Evolutionary conservation across 1,139 yeast genomes (phyloP).

Genomic region (Geotrichum candidum): DNA sequence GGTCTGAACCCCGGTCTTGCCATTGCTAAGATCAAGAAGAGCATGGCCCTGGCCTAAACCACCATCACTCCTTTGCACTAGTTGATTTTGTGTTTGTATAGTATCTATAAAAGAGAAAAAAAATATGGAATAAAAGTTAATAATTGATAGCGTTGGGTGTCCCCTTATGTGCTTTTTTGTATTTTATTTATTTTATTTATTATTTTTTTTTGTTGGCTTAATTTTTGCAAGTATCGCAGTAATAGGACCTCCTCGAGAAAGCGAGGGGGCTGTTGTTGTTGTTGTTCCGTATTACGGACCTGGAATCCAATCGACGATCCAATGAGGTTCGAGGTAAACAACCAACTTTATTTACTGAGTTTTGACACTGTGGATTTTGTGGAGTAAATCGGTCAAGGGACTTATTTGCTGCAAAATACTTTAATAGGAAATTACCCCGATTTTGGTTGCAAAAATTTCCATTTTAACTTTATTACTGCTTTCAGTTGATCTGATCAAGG

Average conservation of each 20-base stretch:
- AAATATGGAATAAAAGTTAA: not conserved
- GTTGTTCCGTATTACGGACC: not conserved
- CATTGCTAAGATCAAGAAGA: constrained; percentile 94
- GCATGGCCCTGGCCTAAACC: constrained; percentile 67
- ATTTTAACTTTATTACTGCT: too few relatives aligned
- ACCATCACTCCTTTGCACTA: not conserved
- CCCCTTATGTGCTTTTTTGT: not conserved
- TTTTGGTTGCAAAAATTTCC: too few relatives aligned
- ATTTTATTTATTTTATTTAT: too few relatives aligned
- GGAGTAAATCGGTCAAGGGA: not conserved
- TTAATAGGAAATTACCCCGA: not conserved
- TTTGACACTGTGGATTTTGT: not conserved
- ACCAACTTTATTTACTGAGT: not conserved
- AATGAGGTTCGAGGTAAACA: not conserved
- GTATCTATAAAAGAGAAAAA: not conserved
- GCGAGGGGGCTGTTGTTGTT: not conserved
- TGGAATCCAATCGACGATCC: not conserved
- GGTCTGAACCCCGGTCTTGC: constrained; percentile 98
- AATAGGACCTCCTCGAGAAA: not conserved
- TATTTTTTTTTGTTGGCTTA: not conserved
- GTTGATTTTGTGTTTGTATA: not conserved
- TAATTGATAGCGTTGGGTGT: not conserved
- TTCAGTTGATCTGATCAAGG: too few relatives aligned
- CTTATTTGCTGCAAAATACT: not conserved
- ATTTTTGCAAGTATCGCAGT: not conserved